phyloP scores from a whole-genome alignment of 352 stramenopile species.

The Phytophthora citricola region DNA sequence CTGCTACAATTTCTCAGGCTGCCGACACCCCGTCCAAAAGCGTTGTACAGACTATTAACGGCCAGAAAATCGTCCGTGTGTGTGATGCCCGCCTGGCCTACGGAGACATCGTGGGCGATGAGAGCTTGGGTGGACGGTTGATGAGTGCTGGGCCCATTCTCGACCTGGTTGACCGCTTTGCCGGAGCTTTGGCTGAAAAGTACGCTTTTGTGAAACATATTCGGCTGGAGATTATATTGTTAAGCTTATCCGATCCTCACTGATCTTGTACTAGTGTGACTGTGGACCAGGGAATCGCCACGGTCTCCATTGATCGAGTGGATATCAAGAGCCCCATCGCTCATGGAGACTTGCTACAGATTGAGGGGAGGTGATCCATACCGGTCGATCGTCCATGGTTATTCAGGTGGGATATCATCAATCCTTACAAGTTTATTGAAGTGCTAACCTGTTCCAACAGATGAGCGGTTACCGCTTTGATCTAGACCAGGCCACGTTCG shows the following conservation, averaged over 20 bases:
- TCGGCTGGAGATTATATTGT: not conserved
- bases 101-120: not conserved
- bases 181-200: not conserved
- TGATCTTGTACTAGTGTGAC: not conserved
- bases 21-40: slow-evolving; percentile 25
- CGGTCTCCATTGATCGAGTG: not conserved
- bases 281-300: not conserved
- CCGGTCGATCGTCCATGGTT: not conserved
- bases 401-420: not conserved
- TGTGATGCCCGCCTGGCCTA: not conserved
- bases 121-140: not conserved
- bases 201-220: not conserved
- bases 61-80: not conserved
- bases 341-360: not conserved
- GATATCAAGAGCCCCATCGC: not conserved
- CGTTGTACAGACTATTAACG: not conserved
- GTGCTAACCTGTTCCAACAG: no score
- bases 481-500: no score
- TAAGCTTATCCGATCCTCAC: not conserved
- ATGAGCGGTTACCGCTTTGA: no score
- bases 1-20: slow-evolving; percentile 9
- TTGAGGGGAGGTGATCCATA: no score
- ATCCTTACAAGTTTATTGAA: no score
- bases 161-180: not conserved
- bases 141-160: not conserved